These are phyloP conservation scores for Alternaria sp. DNA, from an alignment of 2,329 filamentous ascomycete species.

Conservation along the genomic window DNA sequence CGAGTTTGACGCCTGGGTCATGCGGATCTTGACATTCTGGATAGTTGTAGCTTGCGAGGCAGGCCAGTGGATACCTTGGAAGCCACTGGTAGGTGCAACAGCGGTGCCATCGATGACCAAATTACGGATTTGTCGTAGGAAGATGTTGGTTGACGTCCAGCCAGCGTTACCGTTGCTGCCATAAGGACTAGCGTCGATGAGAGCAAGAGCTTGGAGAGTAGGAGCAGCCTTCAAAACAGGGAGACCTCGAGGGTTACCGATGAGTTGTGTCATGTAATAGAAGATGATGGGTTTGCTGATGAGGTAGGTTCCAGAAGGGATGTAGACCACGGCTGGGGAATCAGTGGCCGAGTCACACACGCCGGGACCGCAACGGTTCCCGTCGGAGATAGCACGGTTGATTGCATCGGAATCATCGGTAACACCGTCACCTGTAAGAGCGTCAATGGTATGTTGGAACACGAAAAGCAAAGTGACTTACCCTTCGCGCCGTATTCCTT, in stretches of 20 bases:
- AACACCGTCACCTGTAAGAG: conserved; percentile 44
- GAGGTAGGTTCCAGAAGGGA: conserved; percentile 66
- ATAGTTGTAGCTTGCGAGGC: conserved; percentile 58
- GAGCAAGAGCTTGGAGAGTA: conserved; percentile 62
- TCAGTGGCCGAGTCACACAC: conserved; percentile 58
- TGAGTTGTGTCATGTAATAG: conserved; percentile 70
- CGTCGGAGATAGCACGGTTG: conserved; percentile 56
- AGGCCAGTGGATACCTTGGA: conserved; percentile 60
- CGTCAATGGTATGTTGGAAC: conserved; percentile 15
- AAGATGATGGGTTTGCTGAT: conserved; percentile 62
- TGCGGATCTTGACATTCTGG: conserved; percentile 57
- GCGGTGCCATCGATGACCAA: conserved; percentile 67
- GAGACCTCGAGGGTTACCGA: conserved; percentile 66
- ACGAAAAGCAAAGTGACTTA: conserved; percentile 15
- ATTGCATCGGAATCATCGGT: conserved; percentile 64
- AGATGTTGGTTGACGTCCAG: conserved; percentile 66
- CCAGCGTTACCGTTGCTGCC: conserved; percentile 51
- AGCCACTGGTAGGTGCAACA: conserved; percentile 55
- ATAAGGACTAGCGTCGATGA: conserved; percentile 67
- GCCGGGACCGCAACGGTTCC: conserved; percentile 55
- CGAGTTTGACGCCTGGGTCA: conserved; percentile 54
- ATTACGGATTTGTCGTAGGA: conserved; percentile 71
- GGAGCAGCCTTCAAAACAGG: conserved; percentile 64
- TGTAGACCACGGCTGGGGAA: conserved; percentile 65
- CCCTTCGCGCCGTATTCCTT: conserved; percentile 56